Conservation (phyloP, 352 stramenopile species). For the Globisporangium takayamanum region DNA sequence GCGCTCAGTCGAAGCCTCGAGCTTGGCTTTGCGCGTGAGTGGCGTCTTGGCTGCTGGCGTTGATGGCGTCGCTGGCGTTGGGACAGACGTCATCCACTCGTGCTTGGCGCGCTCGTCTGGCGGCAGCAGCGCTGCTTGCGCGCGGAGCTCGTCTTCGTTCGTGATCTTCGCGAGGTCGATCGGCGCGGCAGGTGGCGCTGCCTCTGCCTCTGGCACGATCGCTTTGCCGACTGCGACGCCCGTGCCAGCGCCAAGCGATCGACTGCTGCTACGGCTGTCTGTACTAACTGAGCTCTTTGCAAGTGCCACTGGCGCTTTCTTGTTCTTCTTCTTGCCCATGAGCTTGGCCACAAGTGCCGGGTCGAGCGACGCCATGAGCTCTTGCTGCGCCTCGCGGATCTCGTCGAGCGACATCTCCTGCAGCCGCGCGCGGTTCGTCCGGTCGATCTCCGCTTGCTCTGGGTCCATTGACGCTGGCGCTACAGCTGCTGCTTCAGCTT, state of each 20-base stretch:
- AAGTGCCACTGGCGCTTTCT: background rate
- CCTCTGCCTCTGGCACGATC: background rate
- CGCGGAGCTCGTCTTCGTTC: slow-evolving; percentile 57
- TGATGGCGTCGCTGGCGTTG: background rate
- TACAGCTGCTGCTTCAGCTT: slow-evolving; percentile 1
- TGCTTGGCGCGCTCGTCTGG: slow-evolving; percentile 70
- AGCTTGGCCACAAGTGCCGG: slow-evolving; percentile 62
- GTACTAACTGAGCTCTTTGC: background rate
- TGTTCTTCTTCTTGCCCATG: slow-evolving; percentile 24
- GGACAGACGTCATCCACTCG: slow-evolving; percentile 53
- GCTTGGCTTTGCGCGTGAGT: slow-evolving; percentile 9
- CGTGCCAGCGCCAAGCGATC: slow-evolving; percentile 2
- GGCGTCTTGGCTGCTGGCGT: background rate
- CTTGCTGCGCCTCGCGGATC: slow-evolving; percentile 64
- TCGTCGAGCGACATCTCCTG: slow-evolving; percentile 59
- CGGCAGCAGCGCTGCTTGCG: slow-evolving; percentile 35
- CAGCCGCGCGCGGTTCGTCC: slow-evolving; percentile 44
- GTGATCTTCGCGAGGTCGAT: slow-evolving; percentile 48
- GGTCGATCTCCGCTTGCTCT: slow-evolving; percentile 51
- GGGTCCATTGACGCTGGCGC: slow-evolving; percentile 9
- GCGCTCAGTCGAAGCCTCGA: slow-evolving; percentile 40
- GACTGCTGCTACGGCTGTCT: background rate
- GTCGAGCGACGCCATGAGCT: slow-evolving; percentile 54
- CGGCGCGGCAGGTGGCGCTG: background rate
- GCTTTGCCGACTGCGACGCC: background rate